Base-by-base conservation (phyloP, 495 filamentous ascomycete species). In the Chaetomium tenue region DNA sequence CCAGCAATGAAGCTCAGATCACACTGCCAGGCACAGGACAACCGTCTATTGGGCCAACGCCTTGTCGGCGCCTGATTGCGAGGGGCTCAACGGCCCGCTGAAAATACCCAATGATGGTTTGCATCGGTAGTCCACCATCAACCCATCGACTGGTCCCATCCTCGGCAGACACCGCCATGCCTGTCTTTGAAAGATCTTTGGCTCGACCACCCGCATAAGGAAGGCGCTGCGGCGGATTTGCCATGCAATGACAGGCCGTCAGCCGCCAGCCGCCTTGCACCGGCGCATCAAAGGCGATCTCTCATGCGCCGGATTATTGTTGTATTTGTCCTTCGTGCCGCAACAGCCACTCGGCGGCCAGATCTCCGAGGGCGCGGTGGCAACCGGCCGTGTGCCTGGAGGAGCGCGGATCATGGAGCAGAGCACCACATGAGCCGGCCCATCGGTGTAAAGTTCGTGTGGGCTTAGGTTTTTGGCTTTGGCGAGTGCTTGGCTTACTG, bases 31-130 rank as follows among this genome's bases (percentile, higher is more conserved):
- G 28, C 22, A 18, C 28, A 40, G 47, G 28, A 1, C 42, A 44
- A 44, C 3, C 26, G 28, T 64, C 54, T 3, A 58, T 64, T 64
- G 53, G 62, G 20, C n/a, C 42, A 40, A 40, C 15, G n/a, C 61
- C n/a, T 33, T 23, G 33, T 37, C 33, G 33, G 33, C 33, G 33
- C 33, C 33, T 37, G 28, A 57, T 63, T 63, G 25, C 61, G 26
- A 58, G 52, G 52, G 42, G 40, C 9, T n/a, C 42, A 26, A 11
- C 20, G 23, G 2, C 11, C 25, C n/a, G 13, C 13, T 7, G 37
- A 11, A 16, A 16, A 54, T 7, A 26, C 12, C 50, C 60, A 54
- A 54, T 62, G 48, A 11, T 22, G 2, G 56, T 20, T 39, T 30
- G 57, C 40, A 48, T 13, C 47, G 8, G 6, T 0, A 37, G 33